Evolutionary conservation across 2,329 filamentous ascomycete species (phyloP), one percentile per base, ranked within the genome.

Genomic region (Aspergillus sp.): DNA sequence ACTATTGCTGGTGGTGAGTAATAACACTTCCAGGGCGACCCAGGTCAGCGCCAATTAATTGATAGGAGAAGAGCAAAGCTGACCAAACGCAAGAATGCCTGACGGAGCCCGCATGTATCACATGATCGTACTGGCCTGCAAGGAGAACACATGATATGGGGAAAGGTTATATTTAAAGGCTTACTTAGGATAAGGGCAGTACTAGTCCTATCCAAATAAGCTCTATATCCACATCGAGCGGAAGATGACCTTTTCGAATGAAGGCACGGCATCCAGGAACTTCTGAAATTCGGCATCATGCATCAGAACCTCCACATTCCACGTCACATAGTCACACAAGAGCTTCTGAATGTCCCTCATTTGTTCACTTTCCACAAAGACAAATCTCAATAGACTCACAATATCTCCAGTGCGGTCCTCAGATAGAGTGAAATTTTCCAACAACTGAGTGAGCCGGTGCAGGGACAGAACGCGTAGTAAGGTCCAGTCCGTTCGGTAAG

Each of bases 291-390:
- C 53, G 43, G 51, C 42, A 36, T 58, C 48, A 47, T 41, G 24
- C 43, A 52, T 58, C 22, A 60, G 33, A 24, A 52, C 49, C 46
- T 56, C 53, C 20, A 58, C 20, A 54, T 60, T 60, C 53, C 49
- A 60, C 24, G 32, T 44, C 16, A 42, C 47, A 10, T 58, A 58
- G 42, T 59, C 46, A 52, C 30, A 9, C 11, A 56, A 46, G 13
- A 57, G 44, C n/a, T 26, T 24, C 53, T 52, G 43, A 16, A 54
- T 42, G 16, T 55, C 22, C 22, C 30, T 17, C 6, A 56, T 55
- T 6, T 51, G 41, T 46, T 52, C 17, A 45, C 55, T 57, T 30
- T 55, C 52, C 45, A 53, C 19, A 35, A 55, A 57, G 46, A 49
- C 32, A 55, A 57, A 57, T 40, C 22, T 46, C 30, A 57, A 49